Base-by-base conservation (phyloP, 352 stramenopile genomes). In the Aphanomyces cochlioides region DNA sequence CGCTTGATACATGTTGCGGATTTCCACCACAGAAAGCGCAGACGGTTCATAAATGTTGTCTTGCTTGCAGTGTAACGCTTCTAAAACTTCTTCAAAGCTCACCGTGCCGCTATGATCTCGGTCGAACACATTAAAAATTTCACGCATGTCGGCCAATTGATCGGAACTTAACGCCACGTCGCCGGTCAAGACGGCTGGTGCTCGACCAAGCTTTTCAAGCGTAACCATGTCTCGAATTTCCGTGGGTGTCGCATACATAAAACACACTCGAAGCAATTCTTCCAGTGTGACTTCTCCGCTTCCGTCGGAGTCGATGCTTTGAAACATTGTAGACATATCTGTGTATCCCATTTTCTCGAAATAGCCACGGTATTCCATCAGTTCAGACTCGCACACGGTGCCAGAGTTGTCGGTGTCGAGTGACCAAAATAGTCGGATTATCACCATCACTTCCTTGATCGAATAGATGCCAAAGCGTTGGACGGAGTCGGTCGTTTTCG, bases 71-170 rank as follows among this genome's bases (percentile, higher is more conserved):
- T 81, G 78, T 38, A 92, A 64, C 7, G 81, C 81, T 37, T 90
- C 84, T 71, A 92, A 77, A 59, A 92, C 84, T 72, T 92, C 84
- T n/a, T 89, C 74, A 58, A 89, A 80, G 19, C 77, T 86, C 58
- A 92, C 80, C 6, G 79, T 78, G 6, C 84, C 84, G 56, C 89
- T 83, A 1, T 77, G 74, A 59, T 92, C 80, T n/a, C 77, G 77
- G 73, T 90, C 84, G 61, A 92, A 92, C 10, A 92, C 77, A 0
- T 74, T 78, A 47, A 90, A 92, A 50, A 92, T 90, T 0, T 75
- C 79, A 19, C 84, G 69, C 60, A 92, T 66, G 63, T 90, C 81
- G 3, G 54, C 60, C 21, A 78, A 71, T 4, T 87, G 73, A 40
- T 89, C 79, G n/a, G 7, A 47, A n/a, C 12, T 37, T 34, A 56